These are phyloP conservation scores for Coemansia sp. DNA, from an alignment of 192 early-diverging fungal genomes.

Conservation along the genomic window DNA sequence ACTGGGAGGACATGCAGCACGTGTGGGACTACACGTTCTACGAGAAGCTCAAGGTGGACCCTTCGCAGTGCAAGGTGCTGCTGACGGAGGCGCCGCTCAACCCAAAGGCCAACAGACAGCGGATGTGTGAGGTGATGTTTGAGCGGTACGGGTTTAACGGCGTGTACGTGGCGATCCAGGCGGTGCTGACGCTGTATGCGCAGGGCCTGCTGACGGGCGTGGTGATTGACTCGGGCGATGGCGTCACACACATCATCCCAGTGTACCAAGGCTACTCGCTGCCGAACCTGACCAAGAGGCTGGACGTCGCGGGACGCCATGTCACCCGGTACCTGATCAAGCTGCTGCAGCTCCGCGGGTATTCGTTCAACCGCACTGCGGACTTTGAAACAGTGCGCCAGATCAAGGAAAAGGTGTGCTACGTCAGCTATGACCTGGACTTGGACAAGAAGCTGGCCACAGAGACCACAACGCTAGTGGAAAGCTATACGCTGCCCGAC, in stretches of 20 bases:
- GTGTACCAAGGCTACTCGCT: slow-evolving; percentile 96
- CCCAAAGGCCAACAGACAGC: slow-evolving; percentile 85
- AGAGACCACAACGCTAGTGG: slow-evolving; percentile 95
- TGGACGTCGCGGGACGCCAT: slow-evolving; percentile 95
- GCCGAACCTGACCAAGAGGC: slow-evolving; percentile 81
- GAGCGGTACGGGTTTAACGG: slow-evolving; percentile 94
- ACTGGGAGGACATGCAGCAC: slow-evolving; percentile 97
- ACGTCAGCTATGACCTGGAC: slow-evolving; percentile 95
- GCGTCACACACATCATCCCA: slow-evolving; percentile 98
- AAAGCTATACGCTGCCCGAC: slow-evolving; percentile 96
- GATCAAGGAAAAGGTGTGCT: slow-evolving; percentile 98
- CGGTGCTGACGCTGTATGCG: slow-evolving; percentile 96
- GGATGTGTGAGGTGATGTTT: slow-evolving; percentile 96
- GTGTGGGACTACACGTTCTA: slow-evolving; percentile 99
- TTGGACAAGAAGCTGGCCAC: slow-evolving; percentile 92
- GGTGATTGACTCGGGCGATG: slow-evolving; percentile 98
- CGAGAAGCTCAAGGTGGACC: slow-evolving; percentile 88
- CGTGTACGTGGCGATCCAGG: slow-evolving; percentile 94
- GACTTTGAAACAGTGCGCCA: slow-evolving; percentile 98
- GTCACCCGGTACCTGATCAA: slow-evolving; percentile 98
- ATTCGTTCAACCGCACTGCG: slow-evolving; percentile 95
- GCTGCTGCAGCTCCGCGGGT: slow-evolving; percentile 87
- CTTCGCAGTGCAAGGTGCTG: slow-evolving; percentile 85
- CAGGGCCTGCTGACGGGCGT: slow-evolving; percentile 97
- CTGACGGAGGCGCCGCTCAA: slow-evolving; percentile 97